Conservation (phyloP, 176 grass and related monocot genomes). For the Alopecurus myosuroides region DNA sequence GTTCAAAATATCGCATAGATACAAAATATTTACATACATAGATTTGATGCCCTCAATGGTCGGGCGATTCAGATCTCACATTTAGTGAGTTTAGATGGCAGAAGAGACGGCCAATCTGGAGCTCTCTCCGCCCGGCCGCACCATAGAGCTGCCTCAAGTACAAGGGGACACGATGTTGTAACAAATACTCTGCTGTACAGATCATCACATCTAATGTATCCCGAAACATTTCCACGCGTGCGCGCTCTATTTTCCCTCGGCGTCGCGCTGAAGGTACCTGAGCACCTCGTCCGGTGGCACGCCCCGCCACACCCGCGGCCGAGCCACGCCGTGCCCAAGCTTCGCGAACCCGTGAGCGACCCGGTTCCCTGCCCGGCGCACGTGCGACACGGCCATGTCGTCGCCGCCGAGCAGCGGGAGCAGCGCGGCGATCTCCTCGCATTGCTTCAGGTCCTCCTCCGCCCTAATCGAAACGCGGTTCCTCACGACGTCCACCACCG, state of each 20-base stretch:
- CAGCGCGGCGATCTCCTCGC: conserved; percentile 41
- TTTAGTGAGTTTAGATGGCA: too few relatives aligned
- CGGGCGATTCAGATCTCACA: too few relatives aligned
- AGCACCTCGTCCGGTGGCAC: conserved; percentile 49
- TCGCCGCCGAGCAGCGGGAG: conserved; percentile 37
- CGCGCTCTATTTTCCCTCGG: neutral
- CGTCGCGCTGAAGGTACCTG: conserved; percentile 24
- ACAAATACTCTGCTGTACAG: neutral
- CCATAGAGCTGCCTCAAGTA: too few relatives aligned
- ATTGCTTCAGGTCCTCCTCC: conserved; percentile 32
- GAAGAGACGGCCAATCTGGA: too few relatives aligned
- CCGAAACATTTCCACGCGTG: neutral
- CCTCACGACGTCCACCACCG: conserved; percentile 34
- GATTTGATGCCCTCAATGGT: too few relatives aligned
- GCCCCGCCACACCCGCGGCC: conserved; percentile 42
- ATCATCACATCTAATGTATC: neutral
- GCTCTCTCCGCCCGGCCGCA: too few relatives aligned
- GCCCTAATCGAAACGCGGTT: neutral
- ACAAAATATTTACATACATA: too few relatives aligned
- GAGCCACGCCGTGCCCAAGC: conserved; percentile 29
- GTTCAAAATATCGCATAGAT: too few relatives aligned
- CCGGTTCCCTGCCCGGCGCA: conserved; percentile 51
- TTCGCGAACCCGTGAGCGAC: conserved; percentile 60
- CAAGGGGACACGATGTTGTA: neutral
- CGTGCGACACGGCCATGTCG: conserved; percentile 54